Evolutionary conservation across 306 rosid species (phyloP), one percentile per base, ranked within the genome.

Genomic region (Macrotyloma uniflorum): DNA sequence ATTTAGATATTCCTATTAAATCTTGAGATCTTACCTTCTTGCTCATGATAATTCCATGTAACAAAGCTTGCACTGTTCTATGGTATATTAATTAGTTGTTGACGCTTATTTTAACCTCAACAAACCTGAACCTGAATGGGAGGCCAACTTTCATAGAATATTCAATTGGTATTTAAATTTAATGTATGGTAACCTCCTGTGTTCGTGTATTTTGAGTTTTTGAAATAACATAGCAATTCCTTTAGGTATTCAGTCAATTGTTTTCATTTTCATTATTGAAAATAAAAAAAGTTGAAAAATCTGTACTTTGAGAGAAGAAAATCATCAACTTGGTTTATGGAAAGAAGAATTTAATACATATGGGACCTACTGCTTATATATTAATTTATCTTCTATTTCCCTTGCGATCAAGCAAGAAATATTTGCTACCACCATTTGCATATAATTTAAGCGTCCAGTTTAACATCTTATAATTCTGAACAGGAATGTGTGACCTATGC

Each of bases 401-500:
- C 67, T 46, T 35, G 71, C 51, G 16, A 76, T 28, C 66, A 16
- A 59, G n/a, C 15, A 49, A 54, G n/a, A 38, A 53, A 74, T 22
- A 75, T 26, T 12, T 61, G 24, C 62, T 58, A 53, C 65, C 30
- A 47, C 50, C 62, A 30, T 68, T 74, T 80, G 67, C 80, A 62
- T 80, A 54, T 64, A 36, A 67, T 54, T n/a, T 51, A 67, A 59
- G 75, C 79, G 66, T 75, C 82, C 4, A 3, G 18, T 82, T 26
- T 32, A 82, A 67, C 83, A 40, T 51, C 53, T 75, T 68, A 57
- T 77, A 61, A 67, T 74, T 74, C 26, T 85, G 88, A 68, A 83
- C 93, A 96, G 99, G 99, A 82, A 96, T 96, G 99, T 91, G 98
- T 86, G 99, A 93, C 79, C 96, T 96, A 32, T 96, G 98, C 84